Evolutionary conservation across 2,329 filamentous ascomycete genomes (phyloP).

Genomic region (Fulvia fulva): DNA sequence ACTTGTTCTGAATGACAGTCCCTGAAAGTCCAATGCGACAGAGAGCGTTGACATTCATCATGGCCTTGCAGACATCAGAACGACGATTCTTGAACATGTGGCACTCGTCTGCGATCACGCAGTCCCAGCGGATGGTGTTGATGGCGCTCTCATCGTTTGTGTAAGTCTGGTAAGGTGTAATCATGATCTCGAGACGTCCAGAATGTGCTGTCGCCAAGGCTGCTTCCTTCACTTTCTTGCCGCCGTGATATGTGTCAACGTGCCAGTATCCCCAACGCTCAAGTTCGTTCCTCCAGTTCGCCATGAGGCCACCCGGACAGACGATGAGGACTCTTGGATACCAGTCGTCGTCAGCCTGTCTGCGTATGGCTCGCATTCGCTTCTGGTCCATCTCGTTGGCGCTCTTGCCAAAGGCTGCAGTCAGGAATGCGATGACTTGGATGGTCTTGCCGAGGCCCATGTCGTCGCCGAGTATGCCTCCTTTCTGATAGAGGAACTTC

Average conservation of each 20-base stretch:
- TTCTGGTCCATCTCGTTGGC: constrained; percentile 82
- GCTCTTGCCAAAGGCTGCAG: constrained; percentile 89
- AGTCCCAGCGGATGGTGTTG: constrained; percentile 89
- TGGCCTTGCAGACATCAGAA: constrained; percentile 75
- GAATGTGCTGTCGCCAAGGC: constrained; percentile 57
- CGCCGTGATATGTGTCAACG: constrained; percentile 74
- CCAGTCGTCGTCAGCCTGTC: constrained; percentile 58
- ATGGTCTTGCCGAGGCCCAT: constrained; percentile 98
- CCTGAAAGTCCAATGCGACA: constrained; percentile 92
- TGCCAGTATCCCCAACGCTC: constrained; percentile 95
- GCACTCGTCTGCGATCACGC: constrained; percentile 89
- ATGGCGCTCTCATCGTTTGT: constrained; percentile 68
- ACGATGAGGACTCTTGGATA: constrained; percentile 82
- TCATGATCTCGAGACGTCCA: constrained; percentile 81
- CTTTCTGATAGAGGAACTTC: constrained; percentile 85
- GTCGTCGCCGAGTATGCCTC: constrained; percentile 88
- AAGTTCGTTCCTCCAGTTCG: constrained; percentile 87
- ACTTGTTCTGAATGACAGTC: constrained; percentile 96
- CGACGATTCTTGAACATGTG: constrained; percentile 78
- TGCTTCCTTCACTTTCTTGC: constrained; percentile 38
- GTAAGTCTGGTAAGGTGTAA: constrained; percentile 93
- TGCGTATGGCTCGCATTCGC: constrained; percentile 80
- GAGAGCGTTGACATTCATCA: constrained; percentile 85
- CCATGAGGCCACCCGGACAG: constrained; percentile 81
- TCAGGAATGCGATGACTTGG: constrained; percentile 88